phyloP scores from a whole-genome alignment of 768 basidiomycete genomes.

The Suillus ampliporus region DNA sequence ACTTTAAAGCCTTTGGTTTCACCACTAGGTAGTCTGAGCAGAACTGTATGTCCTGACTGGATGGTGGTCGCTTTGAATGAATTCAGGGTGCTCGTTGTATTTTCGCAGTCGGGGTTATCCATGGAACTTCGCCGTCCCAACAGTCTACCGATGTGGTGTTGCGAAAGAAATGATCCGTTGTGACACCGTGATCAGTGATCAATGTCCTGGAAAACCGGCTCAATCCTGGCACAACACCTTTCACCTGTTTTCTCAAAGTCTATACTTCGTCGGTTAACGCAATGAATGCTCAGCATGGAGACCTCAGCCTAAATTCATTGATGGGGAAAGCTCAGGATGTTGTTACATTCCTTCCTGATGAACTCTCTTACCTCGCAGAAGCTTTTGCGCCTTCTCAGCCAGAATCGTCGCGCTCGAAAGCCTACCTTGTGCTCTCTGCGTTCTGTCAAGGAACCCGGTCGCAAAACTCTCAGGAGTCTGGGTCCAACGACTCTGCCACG shows the following conservation, averaged over 20 bases:
- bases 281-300: not conserved
- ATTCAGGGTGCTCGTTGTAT: slow-evolving; percentile 11
- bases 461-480: slow-evolving; percentile 40
- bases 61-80: slow-evolving; percentile 45
- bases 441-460: slow-evolving; percentile 66
- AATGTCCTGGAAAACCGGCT: too few relatives aligned
- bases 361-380: slow-evolving; percentile 55
- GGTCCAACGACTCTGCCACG: slow-evolving; percentile 50
- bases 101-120: slow-evolving; percentile 24
- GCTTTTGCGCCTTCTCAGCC: slow-evolving; percentile 58
- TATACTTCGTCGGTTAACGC: not conserved
- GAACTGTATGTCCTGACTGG: slow-evolving; percentile 73
- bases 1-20: slow-evolving; percentile 78
- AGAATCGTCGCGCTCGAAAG: slow-evolving; percentile 60
- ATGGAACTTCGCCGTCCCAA: not conserved
- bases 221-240: too few relatives aligned
- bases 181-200: not conserved
- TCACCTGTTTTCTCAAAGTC: not conserved
- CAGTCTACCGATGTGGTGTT: not conserved
- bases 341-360: slow-evolving; percentile 56
- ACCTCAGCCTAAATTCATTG: slow-evolving; percentile 32
- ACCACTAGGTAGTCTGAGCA: slow-evolving; percentile 80
- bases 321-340: slow-evolving; percentile 41
- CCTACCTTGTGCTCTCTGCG: slow-evolving; percentile 70
- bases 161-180: slow-evolving; percentile 6